Evolutionary conservation across 1,284 basidiomycete genomes (phyloP), one percentile per base, ranked within the genome.

Genomic region (Rhizopogon hawkerae): DNA sequence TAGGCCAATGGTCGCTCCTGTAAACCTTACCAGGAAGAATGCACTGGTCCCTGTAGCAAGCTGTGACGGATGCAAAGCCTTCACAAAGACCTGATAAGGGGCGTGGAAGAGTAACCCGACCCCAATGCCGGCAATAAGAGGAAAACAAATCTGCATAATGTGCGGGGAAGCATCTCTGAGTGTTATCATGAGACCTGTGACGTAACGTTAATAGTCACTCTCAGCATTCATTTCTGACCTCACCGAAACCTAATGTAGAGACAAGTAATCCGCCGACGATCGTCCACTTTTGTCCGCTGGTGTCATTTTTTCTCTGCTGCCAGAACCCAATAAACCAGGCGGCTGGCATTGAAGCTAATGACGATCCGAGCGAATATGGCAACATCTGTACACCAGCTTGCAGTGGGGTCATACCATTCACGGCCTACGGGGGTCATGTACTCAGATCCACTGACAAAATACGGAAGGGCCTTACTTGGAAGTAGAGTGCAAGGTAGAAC

Each of bases 1-100:
- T 67, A 90, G 64, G 53, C 88, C 87, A 44, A 84, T 72, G 3
- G 86, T 88, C 29, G 87, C 83, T 11, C 87, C 87, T 35, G 86
- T 89, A 66, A 89, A 90, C 38, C 87, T 75, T 41, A 89, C 84
- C 49, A 90, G 73, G 64, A 90, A 89, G 62, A 90, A 89, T 18
- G 85, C 87, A 60, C 85, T 83, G 10, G 87, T 89, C 24, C 83
- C 84, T 37, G 80, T 76, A n/a, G 86, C 85, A 49, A 88, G 67
- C 56, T 88, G 80, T 43, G 74, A 68, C 8, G 79, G 75, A 53
- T 75, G 71, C 35, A 90, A 64, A 13, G 81, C 77, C 52, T 72
- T 74, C 38, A 77, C 77, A 61, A 89, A 85, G 11, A 88, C 75
- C 60, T 88, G 85, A 60, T 86, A 88, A 7, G 87, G 88, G 1